Evolutionary conservation across 495 filamentous ascomycete species (phyloP).

Genomic region (Aspergillus baeticus): DNA sequence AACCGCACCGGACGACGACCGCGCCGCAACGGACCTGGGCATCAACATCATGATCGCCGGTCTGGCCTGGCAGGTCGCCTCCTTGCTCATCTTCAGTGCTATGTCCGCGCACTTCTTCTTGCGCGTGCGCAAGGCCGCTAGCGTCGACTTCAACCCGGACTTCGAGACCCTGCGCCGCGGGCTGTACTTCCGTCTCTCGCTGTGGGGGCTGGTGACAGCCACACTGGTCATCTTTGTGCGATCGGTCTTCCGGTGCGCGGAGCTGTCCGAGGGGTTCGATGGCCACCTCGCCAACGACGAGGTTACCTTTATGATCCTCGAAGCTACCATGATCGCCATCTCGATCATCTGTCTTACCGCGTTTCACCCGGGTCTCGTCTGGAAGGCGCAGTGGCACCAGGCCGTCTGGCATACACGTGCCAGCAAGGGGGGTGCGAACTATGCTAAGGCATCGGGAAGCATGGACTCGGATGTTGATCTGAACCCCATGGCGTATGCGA

Average conservation of each 20-base stretch:
- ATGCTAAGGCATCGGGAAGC: not conserved
- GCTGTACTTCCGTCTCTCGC: not conserved
- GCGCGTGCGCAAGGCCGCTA: constrained; percentile 29
- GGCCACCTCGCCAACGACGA: constrained; percentile 58
- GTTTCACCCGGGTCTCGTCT: constrained; percentile 49
- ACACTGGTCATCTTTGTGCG: constrained; percentile 61
- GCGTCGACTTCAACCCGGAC: not conserved
- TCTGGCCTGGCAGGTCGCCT: constrained; percentile 53
- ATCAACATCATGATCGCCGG: constrained; percentile 57
- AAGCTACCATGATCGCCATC: constrained; percentile 69
- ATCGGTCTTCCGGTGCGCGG: constrained; percentile 61
- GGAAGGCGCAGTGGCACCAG: not conserved
- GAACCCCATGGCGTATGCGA: not conserved
- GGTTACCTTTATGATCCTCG: constrained; percentile 65
- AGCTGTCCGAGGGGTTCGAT: constrained; percentile 59
- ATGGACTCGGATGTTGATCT: not conserved
- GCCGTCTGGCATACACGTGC: not conserved
- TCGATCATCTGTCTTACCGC: constrained; percentile 57
- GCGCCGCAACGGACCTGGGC: constrained; percentile 29
- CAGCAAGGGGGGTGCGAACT: not conserved
- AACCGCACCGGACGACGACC: constrained; percentile 35
- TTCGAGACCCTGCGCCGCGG: not conserved
- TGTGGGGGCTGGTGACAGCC: constrained; percentile 42
- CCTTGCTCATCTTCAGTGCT: constrained; percentile 50
- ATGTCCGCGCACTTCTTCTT: constrained; percentile 50